Conservation (phyloP, 805 yeast species). For the Ascoidea asiatica region DNA sequence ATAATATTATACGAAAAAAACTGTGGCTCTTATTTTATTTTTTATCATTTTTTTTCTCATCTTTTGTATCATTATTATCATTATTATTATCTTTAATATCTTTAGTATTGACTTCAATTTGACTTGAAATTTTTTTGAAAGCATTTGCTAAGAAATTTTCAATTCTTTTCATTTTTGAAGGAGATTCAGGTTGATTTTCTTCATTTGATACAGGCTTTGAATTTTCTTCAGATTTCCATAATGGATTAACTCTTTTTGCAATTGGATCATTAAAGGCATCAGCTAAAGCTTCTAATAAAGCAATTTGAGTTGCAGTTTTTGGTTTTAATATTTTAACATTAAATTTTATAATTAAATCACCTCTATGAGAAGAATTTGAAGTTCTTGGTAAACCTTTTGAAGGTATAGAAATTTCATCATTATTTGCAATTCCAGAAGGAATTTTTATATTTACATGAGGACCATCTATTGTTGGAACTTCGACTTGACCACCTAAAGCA, state of each 20-base stretch:
- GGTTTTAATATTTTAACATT: slow-evolving; percentile 65
- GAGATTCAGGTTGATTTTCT: slow-evolving; percentile 18
- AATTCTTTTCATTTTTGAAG: slow-evolving; percentile 35
- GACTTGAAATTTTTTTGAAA: slow-evolving; percentile 26
- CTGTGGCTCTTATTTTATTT: too few relatives aligned
- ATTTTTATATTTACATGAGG: slow-evolving; percentile 62
- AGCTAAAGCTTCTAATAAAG: slow-evolving; percentile 86
- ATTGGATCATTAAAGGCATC: slow-evolving; percentile 71
- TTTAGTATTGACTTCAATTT: slow-evolving; percentile 6
- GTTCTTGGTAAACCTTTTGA: slow-evolving; percentile 77
- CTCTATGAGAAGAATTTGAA: slow-evolving; percentile 42
- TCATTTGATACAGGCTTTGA: neutral
- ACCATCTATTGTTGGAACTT: slow-evolving; percentile 86
- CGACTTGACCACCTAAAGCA: slow-evolving; percentile 82
- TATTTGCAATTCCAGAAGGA: slow-evolving; percentile 74
- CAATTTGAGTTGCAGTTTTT: slow-evolving; percentile 70
- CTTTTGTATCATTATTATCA: neutral
- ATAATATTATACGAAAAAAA: too few relatives aligned
- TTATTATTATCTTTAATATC: neutral
- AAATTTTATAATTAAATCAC: slow-evolving; percentile 66
- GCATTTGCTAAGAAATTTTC: slow-evolving; percentile 39
- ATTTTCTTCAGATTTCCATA: slow-evolving; percentile 20
- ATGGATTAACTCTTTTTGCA: slow-evolving; percentile 59
- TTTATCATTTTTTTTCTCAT: neutral
- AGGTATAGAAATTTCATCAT: slow-evolving; percentile 61